These are phyloP conservation scores for Cercospora sp. DNA, from an alignment of 2,329 filamentous ascomycete genomes.

Conservation along the genomic window DNA sequence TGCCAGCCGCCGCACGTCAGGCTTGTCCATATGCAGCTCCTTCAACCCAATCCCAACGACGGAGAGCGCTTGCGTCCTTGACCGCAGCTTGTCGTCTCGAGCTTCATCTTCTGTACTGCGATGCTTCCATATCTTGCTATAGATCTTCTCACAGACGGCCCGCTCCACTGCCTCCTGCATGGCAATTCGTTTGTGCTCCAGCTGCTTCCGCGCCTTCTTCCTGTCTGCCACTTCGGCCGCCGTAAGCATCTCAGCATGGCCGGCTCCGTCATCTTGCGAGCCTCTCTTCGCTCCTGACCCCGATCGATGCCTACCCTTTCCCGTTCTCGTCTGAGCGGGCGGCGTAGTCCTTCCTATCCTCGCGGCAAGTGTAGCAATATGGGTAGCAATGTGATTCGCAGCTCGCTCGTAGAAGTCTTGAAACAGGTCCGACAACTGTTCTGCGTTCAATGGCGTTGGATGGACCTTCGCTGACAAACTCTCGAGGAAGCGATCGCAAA, in stretches of 20 bases:
- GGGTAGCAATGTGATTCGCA: conserved; percentile 78
- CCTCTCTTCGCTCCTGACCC: conserved; percentile 42
- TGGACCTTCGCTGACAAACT: conserved; percentile 85
- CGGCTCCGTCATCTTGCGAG: conserved; percentile 39
- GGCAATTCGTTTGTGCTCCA: conserved; percentile 74
- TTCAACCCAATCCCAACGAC: conserved; percentile 88
- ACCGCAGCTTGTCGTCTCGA: conserved; percentile 88
- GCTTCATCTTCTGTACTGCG: conserved; percentile 90
- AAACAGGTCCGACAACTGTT: conserved; percentile 80
- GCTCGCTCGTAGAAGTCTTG: conserved; percentile 90
- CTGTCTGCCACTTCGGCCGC: conserved; percentile 77
- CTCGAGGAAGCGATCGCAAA: conserved; percentile 91
- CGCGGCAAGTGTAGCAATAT: conserved; percentile 77
- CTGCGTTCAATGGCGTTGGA: conserved; percentile 77
- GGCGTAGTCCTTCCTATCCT: conserved; percentile 69
- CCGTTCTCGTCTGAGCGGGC: conserved; percentile 57
- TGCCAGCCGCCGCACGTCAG: conserved; percentile 58
- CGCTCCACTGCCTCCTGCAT: conserved; percentile 92
- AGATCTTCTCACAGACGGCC: conserved; percentile 56
- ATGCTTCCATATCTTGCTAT: conserved; percentile 87
- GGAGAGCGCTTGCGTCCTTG: conserved; percentile 84
- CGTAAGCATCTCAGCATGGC: conserved; percentile 71
- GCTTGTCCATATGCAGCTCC: conserved; percentile 75
- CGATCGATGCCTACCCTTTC: conserved; percentile 51
- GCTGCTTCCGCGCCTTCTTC: conserved; percentile 71